These are phyloP conservation scores for Bipolaris oryzae DNA, from an alignment of 2,329 filamentous ascomycete genomes.

Conservation along the genomic window DNA sequence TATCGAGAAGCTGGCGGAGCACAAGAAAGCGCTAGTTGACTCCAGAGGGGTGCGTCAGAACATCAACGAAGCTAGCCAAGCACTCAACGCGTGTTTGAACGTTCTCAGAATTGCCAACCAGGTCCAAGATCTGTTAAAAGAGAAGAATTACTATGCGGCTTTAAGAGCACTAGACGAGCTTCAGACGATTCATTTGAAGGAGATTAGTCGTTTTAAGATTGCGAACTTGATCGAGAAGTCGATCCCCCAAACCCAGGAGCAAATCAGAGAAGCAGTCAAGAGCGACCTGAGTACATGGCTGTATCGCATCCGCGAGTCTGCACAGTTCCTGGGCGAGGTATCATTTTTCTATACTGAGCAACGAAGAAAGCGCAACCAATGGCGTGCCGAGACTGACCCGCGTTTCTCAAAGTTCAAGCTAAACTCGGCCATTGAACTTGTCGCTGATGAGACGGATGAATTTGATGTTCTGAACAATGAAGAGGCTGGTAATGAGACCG, in stretches of 20 bases:
- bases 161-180: slow-evolving; percentile 93
- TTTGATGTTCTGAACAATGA: slow-evolving; percentile 96
- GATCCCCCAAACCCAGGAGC: slow-evolving; percentile 87
- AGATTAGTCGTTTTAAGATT: slow-evolving; percentile 91
- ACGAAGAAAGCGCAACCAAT: slow-evolving; percentile 79
- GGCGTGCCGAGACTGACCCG: slow-evolving; percentile 75
- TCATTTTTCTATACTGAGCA: slow-evolving; percentile 96
- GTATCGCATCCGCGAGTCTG: slow-evolving; percentile 91
- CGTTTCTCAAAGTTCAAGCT: slow-evolving; percentile 85
- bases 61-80: slow-evolving; percentile 88
- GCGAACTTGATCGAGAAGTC: slow-evolving; percentile 96
- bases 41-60: slow-evolving; percentile 92
- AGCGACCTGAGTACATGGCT: slow-evolving; percentile 96
- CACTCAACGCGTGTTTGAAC: slow-evolving; percentile 87
- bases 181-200: slow-evolving; percentile 93
- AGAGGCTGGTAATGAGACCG: slow-evolving; percentile 77
- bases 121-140: slow-evolving; percentile 86
- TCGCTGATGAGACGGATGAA: slow-evolving; percentile 93
- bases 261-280: slow-evolving; percentile 97
- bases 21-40: slow-evolving; percentile 93
- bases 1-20: slow-evolving; percentile 89
- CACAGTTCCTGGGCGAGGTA: slow-evolving; percentile 93
- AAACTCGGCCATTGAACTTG: slow-evolving; percentile 93
- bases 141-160: slow-evolving; percentile 95
- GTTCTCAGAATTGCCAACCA: slow-evolving; percentile 92